These are phyloP conservation scores for Rhodotorula kratochvilovae DNA, from an alignment of 768 basidiomycete species.

Conservation along the genomic window DNA sequence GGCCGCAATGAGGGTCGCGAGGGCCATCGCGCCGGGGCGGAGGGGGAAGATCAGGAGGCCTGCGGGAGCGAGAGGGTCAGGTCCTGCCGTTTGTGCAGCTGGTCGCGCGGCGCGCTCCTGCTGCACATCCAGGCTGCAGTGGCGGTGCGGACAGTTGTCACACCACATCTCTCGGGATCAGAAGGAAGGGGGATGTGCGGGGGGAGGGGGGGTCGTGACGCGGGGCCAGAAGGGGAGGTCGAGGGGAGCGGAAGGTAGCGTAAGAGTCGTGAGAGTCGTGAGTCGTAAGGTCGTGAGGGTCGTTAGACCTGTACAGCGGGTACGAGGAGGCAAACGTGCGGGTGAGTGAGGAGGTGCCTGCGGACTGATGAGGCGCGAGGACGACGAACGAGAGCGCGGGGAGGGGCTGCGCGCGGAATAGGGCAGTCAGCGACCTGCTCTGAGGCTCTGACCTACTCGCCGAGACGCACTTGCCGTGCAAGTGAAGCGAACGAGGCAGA, in stretches of 20 bases:
- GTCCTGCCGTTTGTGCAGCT: neutral
- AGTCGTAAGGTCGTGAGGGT: neutral
- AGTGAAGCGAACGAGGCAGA: no score
- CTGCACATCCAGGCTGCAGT: no score
- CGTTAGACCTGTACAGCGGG: no score
- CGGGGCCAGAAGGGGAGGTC: no score
- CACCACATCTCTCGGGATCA: constrained; percentile 18
- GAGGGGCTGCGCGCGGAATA: no score
- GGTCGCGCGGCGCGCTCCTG: no score
- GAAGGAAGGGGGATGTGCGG: neutral
- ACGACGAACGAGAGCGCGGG: neutral
- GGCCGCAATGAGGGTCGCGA: constrained; percentile 18
- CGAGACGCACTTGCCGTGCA: no score
- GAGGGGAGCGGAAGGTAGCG: no score
- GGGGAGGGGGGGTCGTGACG: neutral
- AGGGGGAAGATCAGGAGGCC: constrained; percentile 34
- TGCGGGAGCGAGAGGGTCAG: neutral
- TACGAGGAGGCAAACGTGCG: neutral
- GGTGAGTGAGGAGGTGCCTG: neutral
- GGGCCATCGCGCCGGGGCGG: constrained; percentile 25
- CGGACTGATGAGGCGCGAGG: neutral
- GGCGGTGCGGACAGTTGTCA: constrained; percentile 24
- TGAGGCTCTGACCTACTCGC: no score
- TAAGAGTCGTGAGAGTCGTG: constrained; percentile 1
- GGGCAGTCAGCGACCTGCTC: no score